Conservation (phyloP, 768 basidiomycete species). For the Amanita subjunquillea region DNA sequence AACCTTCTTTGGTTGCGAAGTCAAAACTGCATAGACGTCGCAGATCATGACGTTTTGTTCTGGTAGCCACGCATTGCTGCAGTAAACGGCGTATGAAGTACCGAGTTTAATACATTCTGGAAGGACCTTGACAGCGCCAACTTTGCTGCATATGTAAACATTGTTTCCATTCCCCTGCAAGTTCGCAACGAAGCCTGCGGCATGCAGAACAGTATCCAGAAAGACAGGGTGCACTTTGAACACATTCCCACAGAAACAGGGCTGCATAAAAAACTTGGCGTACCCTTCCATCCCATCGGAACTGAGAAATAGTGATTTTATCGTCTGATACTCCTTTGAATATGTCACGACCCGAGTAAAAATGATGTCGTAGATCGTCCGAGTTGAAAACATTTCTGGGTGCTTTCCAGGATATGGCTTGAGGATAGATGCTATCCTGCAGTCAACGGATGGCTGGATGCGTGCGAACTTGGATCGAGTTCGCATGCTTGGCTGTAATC, state of each 20-base stretch:
- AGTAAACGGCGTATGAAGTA: slow-evolving; percentile 40
- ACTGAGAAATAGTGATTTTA: slow-evolving; percentile 42
- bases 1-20: slow-evolving; percentile 24
- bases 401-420: slow-evolving; percentile 13
- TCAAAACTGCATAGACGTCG: slow-evolving; percentile 40
- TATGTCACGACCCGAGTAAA: slow-evolving; percentile 66
- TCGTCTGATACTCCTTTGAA: slow-evolving; percentile 43
- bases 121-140: slow-evolving; percentile 38
- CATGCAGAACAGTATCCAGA: slow-evolving; percentile 57
- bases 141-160: slow-evolving; percentile 53
- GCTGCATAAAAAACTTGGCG: slow-evolving; percentile 36
- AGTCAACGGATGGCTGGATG: slow-evolving; percentile 22
- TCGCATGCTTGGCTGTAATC: slow-evolving; percentile 20
- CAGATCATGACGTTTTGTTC: slow-evolving; percentile 36
- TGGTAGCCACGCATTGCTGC: slow-evolving; percentile 31
- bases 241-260: slow-evolving; percentile 16
- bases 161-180: slow-evolving; percentile 37
- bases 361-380: slow-evolving; percentile 52
- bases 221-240: slow-evolving; percentile 47
- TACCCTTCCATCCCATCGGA: slow-evolving; percentile 37
- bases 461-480: slow-evolving; percentile 27
- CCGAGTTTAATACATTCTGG: slow-evolving; percentile 29
- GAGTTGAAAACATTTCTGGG: slow-evolving; percentile 41
- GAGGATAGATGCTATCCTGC: slow-evolving; percentile 21
- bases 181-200: slow-evolving; percentile 64